Percentiles rank a stretch among this genome's conserved stretches.
These are phyloP conservation scores for Lagerstroemia speciosa DNA, from an alignment of 345 rosid species.

Conservation along the genomic window DNA sequence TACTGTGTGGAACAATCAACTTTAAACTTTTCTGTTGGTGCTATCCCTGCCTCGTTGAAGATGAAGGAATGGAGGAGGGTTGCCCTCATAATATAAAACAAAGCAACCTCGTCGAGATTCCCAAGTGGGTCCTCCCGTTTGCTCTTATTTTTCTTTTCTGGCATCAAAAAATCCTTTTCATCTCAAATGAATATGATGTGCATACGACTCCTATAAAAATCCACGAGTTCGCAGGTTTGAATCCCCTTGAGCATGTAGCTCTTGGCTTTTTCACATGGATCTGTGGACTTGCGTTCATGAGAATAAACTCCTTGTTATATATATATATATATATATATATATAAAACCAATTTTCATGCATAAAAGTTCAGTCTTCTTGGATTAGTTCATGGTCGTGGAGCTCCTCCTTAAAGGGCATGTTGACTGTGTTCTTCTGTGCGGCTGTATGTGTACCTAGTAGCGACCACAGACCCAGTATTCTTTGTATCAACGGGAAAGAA, in stretches of 20 bases:
- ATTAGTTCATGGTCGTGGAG: not conserved
- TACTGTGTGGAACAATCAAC: not conserved
- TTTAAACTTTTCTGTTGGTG: not conserved
- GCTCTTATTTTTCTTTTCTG: not conserved
- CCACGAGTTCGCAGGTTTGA: too few species aligned
- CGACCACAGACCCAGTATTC: not conserved
- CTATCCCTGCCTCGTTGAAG: not conserved
- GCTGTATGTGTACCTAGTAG: not conserved
- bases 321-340: too few species aligned
- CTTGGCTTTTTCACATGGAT: too few species aligned
- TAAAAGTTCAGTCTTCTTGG: not conserved
- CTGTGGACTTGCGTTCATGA: too few species aligned
- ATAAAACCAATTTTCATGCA: too few species aligned
- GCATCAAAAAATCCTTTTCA: not conserved
- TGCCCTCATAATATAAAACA: not conserved
- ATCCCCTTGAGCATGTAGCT: too few species aligned
- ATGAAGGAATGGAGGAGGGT: not conserved
- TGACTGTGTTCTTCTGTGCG: not conserved
- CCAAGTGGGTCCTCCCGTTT: slow-evolving; percentile 7
- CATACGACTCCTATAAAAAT: too few species aligned
- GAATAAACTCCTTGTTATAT: too few species aligned
- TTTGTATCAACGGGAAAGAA: not conserved
- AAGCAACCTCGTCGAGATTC: not conserved
- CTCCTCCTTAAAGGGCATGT: not conserved
- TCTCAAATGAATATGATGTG: too few species aligned